A percentile compares a stretch with the other conserved stretches of the same genome.
Conservation (phyloP, 495 filamentous ascomycete genomes). For the Chaetomium fimeti region DNA sequence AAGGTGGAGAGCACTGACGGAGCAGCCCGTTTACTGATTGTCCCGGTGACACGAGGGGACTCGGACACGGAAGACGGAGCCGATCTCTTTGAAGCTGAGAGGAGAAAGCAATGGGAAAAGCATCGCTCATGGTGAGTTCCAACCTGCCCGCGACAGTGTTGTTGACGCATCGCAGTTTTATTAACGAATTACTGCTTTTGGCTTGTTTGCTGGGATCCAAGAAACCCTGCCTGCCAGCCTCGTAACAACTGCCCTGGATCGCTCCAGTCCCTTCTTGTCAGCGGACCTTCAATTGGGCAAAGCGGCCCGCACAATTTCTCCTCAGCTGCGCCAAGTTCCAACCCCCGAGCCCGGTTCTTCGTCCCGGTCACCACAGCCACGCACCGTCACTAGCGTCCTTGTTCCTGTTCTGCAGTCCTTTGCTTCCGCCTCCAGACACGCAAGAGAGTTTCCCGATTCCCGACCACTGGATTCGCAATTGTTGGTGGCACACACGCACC, state of each 20-base stretch:
- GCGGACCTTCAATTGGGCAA: constrained; percentile 1
- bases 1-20: not conserved
- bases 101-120: constrained; percentile 2
- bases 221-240: not conserved
- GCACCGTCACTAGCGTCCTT: not conserved
- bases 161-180: not conserved
- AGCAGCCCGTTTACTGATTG: not conserved
- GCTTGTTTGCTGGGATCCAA: not conserved
- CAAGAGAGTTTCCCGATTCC: not conserved
- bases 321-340: constrained; percentile 6
- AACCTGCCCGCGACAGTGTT: too few relatives aligned
- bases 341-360: constrained; percentile 3
- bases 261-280: constrained; percentile 1
- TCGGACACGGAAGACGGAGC: not conserved
- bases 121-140: too few relatives aligned
- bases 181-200: not conserved
- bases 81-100: not conserved
- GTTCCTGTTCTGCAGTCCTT: constrained; percentile 1
- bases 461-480: not conserved
- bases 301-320: constrained; percentile 10
- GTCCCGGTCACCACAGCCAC: constrained; percentile 14
- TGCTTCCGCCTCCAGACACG: constrained; percentile 2
- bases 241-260: not conserved
- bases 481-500: not conserved
- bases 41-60: not conserved